Evolutionary conservation across 2,329 filamentous ascomycete species (phyloP).

Genomic region (Cytospora piceae): DNA sequence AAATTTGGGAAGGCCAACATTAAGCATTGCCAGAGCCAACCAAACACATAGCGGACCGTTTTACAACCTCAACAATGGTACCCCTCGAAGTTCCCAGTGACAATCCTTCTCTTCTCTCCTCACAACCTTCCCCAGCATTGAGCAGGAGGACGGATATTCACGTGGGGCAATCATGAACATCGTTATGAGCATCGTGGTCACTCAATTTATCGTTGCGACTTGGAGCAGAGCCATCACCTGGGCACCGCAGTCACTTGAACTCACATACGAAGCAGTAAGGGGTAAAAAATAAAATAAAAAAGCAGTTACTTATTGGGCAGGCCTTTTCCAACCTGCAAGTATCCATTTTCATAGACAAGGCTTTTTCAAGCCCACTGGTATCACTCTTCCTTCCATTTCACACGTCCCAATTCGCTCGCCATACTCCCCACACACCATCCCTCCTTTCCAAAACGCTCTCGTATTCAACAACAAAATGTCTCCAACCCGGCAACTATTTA

Average conservation of each 20-base stretch:
- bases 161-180: no score
- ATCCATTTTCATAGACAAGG: background rate
- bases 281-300: background rate
- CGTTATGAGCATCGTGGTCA: background rate
- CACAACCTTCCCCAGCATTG: no score
- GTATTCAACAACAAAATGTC: background rate
- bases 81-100: no score
- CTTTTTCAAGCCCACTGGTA: background rate
- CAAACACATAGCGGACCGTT: no score
- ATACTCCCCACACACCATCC: background rate
- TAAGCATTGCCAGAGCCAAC: no score
- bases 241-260: background rate
- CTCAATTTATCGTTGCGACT: background rate
- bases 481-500: slow-evolving; percentile 38
- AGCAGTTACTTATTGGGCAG: background rate
- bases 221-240: background rate
- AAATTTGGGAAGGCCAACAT: no score
- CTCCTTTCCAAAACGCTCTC: background rate
- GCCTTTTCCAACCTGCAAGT: background rate
- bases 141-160: no score
- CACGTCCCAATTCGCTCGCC: background rate
- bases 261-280: background rate
- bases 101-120: no score
- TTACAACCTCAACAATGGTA: no score
- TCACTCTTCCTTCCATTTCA: background rate